Evolutionary conservation across 2,329 filamentous ascomycete genomes (phyloP).

Genomic region (Xylariales sp.): DNA sequence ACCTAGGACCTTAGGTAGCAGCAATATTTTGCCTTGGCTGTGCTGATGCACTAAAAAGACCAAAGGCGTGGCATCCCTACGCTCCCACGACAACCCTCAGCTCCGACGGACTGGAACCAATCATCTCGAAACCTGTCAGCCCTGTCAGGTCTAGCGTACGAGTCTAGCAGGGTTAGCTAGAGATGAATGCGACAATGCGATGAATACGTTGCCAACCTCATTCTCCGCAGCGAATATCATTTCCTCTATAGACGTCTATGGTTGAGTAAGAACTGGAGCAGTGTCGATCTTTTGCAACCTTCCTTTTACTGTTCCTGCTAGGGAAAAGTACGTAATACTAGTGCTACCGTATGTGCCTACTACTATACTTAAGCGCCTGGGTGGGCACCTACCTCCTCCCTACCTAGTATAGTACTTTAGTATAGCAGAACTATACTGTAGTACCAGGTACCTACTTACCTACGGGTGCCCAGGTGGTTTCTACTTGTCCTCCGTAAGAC

Average conservation of each 20-base stretch:
- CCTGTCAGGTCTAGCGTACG: conserved; percentile 5
- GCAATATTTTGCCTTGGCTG: not conserved
- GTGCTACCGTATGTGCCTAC: no score
- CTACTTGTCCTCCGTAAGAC: no score
- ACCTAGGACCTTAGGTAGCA: no score
- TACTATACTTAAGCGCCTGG: no score
- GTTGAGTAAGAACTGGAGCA: not conserved
- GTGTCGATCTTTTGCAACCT: not conserved
- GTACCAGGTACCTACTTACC: no score
- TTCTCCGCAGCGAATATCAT: conserved; percentile 11
- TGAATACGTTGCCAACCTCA: not conserved
- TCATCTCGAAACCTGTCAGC: not conserved
- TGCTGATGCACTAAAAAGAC: not conserved
- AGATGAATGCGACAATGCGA: not conserved
- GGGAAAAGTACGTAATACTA: not conserved
- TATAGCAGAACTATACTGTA: no score
- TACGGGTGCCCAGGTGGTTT: no score
- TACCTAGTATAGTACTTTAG: no score
- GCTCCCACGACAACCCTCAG: conserved; percentile 1
- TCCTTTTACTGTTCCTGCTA: conserved; percentile 6
- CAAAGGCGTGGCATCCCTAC: not conserved
- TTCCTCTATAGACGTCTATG: not conserved
- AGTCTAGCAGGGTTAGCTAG: not conserved
- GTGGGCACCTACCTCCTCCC: no score
- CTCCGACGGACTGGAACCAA: conserved; percentile 17